phyloP scores from a whole-genome alignment of 208 protist species.

The Entamoeba invadens region DNA sequence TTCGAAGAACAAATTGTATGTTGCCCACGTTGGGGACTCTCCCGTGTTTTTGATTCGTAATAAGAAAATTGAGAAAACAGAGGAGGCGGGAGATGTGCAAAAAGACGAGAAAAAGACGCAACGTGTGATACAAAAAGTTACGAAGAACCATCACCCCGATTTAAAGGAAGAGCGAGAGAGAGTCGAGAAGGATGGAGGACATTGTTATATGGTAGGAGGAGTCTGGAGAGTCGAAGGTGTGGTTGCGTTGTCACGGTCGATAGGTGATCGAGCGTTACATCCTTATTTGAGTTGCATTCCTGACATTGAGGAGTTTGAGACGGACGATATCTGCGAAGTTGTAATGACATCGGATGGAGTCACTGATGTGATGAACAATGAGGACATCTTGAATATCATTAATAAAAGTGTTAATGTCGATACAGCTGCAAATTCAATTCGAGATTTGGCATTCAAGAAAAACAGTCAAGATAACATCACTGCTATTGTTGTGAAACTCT shows the following conservation, averaged over 20 bases:
- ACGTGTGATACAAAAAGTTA: too few species aligned
- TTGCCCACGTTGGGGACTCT: background rate
- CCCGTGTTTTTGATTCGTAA: background rate
- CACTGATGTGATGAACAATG: background rate
- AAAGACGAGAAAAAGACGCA: too few species aligned
- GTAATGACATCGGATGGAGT: background rate
- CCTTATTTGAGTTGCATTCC: background rate
- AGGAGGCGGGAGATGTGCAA: too few species aligned
- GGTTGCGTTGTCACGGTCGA: background rate
- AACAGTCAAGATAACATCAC: background rate
- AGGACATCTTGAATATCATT: background rate
- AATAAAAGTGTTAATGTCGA: background rate
- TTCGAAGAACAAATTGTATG: background rate
- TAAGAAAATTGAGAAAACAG: too few species aligned
- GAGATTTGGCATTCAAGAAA: background rate
- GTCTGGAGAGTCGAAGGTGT: background rate
- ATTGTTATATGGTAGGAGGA: background rate
- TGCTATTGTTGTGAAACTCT: background rate
- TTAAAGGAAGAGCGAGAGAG: background rate
- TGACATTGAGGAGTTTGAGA: background rate
- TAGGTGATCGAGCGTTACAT: background rate
- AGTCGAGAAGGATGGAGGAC: background rate
- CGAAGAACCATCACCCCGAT: background rate
- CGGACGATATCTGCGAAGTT: background rate
- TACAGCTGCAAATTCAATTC: background rate